A percentile compares a stretch with the other conserved stretches of the same genome.
phyloP scores from a whole-genome alignment of 169 alveolate species.

The Plasmodium fragile region DNA sequence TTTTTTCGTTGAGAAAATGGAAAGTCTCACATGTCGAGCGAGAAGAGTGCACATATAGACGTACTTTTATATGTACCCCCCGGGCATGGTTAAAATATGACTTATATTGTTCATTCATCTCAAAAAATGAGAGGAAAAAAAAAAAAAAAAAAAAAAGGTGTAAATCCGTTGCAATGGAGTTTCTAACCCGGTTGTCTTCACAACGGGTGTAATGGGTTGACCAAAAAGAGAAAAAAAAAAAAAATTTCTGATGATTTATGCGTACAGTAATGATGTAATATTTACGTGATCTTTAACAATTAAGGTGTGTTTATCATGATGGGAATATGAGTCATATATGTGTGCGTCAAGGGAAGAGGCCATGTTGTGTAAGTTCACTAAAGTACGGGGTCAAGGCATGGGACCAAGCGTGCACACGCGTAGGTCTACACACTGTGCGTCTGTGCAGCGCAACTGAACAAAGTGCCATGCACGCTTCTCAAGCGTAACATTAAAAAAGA shows the following conservation, averaged over 20 bases:
- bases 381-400: neutral
- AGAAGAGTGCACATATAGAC: neutral
- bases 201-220: neutral
- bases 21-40: neutral
- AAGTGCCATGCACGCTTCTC: constrained; percentile 13
- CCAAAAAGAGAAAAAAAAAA: constrained; percentile 2
- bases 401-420: neutral
- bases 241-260: neutral
- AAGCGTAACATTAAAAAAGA: constrained; percentile 25
- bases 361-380: neutral
- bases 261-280: neutral
- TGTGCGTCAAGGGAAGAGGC: neutral
- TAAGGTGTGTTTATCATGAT: constrained; percentile 30
- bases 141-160: neutral
- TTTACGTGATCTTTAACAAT: constrained; percentile 55
- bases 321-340: constrained; percentile 16
- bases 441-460: constrained; percentile 20
- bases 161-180: neutral
- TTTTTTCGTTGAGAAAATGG: neutral
- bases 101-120: neutral
- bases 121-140: neutral
- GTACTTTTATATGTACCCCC: neutral
- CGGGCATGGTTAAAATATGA: neutral
- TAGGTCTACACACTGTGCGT: neutral
- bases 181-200: neutral